Base-by-base conservation (phyloP, 495 filamentous ascomycete genomes). In the Stereocaulon alpinum region DNA sequence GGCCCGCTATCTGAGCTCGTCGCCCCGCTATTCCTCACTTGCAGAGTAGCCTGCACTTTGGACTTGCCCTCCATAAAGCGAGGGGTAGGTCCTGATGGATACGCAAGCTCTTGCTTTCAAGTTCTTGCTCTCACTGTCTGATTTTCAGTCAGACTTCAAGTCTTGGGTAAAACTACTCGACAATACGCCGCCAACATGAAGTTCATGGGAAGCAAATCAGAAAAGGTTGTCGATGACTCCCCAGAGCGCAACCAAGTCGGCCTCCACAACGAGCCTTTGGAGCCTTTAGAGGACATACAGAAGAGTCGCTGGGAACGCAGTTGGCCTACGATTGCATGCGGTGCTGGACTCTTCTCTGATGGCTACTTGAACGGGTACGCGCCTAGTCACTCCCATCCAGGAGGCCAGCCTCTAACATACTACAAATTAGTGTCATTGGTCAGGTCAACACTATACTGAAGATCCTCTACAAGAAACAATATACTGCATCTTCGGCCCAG, bases 321-420 rank as follows among this genome's bases (percentile, higher is more conserved):
- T 50, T 84, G 81, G 80, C 82, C 82, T 15, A 80, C 79, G 1
- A 82, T 93, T 53, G 89, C 90, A 50, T 95, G 90, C 64, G 91
- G 91, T 60, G 87, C 91, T 44, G 91, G 91, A 62, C 76, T 95
- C 4, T 95, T 94, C 70, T 89, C 87, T 18, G 91, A 96, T 69
- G 91, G 91, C 14, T 95, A 95, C 69, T 79, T 95, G 67, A 92
- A 94, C 74, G 86, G 84, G 58, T 68, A 22, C 40, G 65, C 40
- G 20, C 47, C 18, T 12, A 30, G 15, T 34, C n/a, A 34, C 27
- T 3, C 40, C 20, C 40, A 48, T 27, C 1, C 20, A 27, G 27
- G 42, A 41, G 15, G 41, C 40, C 20, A 18, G 0, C 18, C 24
- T 57, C 29, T 44, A 32, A 87, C 84, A 59, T 68, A 30, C 30